Base-by-base conservation (phyloP, 805 yeast genomes). In the Barnettozyma pratensis region DNA sequence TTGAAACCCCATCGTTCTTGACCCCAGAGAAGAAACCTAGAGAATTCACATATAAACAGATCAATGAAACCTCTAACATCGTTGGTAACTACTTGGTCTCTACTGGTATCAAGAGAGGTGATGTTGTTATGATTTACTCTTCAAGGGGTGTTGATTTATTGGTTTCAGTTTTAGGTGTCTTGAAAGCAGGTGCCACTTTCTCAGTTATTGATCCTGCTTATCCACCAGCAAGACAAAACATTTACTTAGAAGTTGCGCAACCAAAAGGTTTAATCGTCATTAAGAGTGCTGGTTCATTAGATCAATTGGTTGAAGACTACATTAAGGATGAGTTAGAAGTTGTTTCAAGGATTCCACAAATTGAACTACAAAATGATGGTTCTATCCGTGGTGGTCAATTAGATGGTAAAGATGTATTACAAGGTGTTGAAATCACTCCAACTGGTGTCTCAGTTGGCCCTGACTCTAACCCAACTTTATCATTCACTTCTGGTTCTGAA, bases 131-230 rank as follows among this genome's bases (percentile, higher is more conserved):
- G 96, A 91, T 95, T 57, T 94, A 94, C 64, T 97, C 99, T 28
- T 88, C 92, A 62, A 82, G 99, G 68, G 97, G 97, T 59, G 99
- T 94, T 7, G 99, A 94, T 64, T 74, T 94, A 53, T 88, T 94
- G 80, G 88, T 95, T 39, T 95, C 98, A 6, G 97, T 94, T 14
- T 84, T 94, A 87, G 99, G 98, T 68, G 96, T 90, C 25, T 78
- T 94, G 65, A 94, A 94, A 71, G 98, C 99, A 1, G 99, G 99
- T 58, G 98, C 96, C 14, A 92, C 99, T 0, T 94, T 94, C 66
- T 91, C 97, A 8, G 99, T 94, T 26, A 95, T 94, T 55, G 99
- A 94, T 65, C 99, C 99, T 7, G 98, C 98, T 5, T 94, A 94
- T 67, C 99, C 99, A 39, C 97, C 99, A 14, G 96, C 96, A 8